phyloP scores from a whole-genome alignment of 2,329 filamentous ascomycete genomes.

The Neopestalotiopsis clavispora region DNA sequence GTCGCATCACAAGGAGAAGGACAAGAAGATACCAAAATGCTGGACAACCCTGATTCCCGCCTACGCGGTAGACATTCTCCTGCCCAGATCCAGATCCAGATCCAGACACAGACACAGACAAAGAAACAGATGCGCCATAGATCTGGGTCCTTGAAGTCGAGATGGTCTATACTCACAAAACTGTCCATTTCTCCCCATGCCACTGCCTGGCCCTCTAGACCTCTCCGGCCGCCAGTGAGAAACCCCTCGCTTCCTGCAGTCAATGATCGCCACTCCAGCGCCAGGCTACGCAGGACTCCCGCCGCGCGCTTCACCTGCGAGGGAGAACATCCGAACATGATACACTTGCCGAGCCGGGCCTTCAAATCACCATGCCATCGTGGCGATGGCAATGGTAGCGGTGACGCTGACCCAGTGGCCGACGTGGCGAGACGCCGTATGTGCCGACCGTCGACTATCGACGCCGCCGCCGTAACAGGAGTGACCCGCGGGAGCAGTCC shows the following conservation, averaged over 20 bases:
- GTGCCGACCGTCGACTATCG: not conserved
- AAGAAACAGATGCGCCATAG: no score
- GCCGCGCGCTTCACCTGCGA: slow-evolving; percentile 63
- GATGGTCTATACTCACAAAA: slow-evolving; percentile 35
- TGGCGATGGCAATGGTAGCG: slow-evolving; percentile 49
- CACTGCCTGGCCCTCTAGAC: slow-evolving; percentile 30
- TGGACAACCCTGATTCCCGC: no score
- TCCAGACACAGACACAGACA: no score
- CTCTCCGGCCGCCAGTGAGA: slow-evolving; percentile 26
- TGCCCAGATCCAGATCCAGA: not conserved
- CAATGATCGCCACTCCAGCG: slow-evolving; percentile 66
- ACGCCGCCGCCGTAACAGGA: not conserved
- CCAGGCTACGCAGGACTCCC: slow-evolving; percentile 62
- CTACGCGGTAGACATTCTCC: no score
- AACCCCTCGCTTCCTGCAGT: slow-evolving; percentile 34
- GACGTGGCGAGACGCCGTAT: slow-evolving; percentile 23
- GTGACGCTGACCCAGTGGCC: slow-evolving; percentile 38
- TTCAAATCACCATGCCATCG: slow-evolving; percentile 75
- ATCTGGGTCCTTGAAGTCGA: no score
- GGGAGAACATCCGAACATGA: slow-evolving; percentile 71
- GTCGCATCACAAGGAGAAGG: not conserved
- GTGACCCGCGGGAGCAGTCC: not conserved
- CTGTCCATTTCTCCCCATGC: slow-evolving; percentile 75
- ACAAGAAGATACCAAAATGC: not conserved
- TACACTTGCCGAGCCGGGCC: slow-evolving; percentile 72